Base-by-base conservation (phyloP, 1,284 basidiomycete species). In the Polyporus tsugae region DNA sequence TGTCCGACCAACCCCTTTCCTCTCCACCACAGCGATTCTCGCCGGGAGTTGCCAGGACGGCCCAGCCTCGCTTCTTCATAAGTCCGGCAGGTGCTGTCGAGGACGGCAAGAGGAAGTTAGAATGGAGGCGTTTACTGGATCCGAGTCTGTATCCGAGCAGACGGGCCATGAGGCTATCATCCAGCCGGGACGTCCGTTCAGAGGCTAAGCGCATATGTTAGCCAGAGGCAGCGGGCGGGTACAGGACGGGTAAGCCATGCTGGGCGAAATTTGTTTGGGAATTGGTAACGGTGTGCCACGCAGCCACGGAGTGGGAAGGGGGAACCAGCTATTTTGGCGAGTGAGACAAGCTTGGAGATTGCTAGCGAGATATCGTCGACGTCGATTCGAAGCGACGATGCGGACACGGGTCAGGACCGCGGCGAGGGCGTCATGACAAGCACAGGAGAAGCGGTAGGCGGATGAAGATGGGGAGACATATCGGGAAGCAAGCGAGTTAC, bases 131-230 rank as follows among this genome's bases (percentile, higher is more conserved):
- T 49, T 22, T 10, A 22, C 46, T 49, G 46, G 22, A 49, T 49
- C 46, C 46, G 46, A 49, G 46, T 49, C 46, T 49, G 46, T 69
- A 71, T 36, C 67, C 70, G 65, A 19, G 15, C 10, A 9, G 35
- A 38, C 35, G 35, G 58, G 64, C 59, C 71, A 72, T 65, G 71
- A 72, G 71, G 71, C 69, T 72, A 70, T 68, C 71, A 64, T 59
- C 63, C 65, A 60, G 62, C 55, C 49, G 60, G 52, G 33, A 61
- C 59, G 58, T 46, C 64, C 38, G 33, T 61, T 38, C 33, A 6
- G 55, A 72, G 63, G 65, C 71, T 70, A 70, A 70, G 62, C 44
- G 33, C 60, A 57, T 25, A 44, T 64, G 65, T 66, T 65, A 68
- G 60, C 25, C 38, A 46, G 6, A 44, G 65, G 49, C 52, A 44